A percentile compares a stretch with the other conserved stretches of the same genome.
These are phyloP conservation scores for Penicillium macrosclerotiorum DNA, from an alignment of 495 filamentous ascomycete species.

Conservation along the genomic window DNA sequence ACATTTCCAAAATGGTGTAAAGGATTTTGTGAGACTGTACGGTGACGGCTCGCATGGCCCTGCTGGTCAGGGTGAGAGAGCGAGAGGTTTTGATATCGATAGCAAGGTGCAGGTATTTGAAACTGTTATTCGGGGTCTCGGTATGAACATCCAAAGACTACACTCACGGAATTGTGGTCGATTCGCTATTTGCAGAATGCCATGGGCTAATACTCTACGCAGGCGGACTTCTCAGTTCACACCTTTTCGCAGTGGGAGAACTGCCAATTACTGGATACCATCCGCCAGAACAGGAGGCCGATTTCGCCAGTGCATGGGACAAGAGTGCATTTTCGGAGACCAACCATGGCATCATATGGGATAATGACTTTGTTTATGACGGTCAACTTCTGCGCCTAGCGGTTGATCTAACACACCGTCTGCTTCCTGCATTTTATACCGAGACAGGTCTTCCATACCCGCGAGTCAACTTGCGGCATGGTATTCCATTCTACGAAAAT, in stretches of 20 bases:
- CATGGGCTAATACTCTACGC: constrained; percentile 5
- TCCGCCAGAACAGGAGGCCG: constrained; percentile 38
- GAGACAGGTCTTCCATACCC: constrained; percentile 92
- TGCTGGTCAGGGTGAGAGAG: constrained; percentile 66
- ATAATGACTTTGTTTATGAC: constrained; percentile 77
- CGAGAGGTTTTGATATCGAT: constrained; percentile 90
- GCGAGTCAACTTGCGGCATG: constrained; percentile 87
- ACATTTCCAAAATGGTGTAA: constrained; percentile 80
- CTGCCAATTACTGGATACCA: constrained; percentile 78
- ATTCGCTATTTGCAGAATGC: background rate
- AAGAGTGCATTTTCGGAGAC: constrained; percentile 29
- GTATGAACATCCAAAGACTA: constrained; percentile 19
- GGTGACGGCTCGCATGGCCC: constrained; percentile 75
- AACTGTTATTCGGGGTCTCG: constrained; percentile 90
- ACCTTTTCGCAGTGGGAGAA: constrained; percentile 88
- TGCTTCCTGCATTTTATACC: constrained; percentile 88
- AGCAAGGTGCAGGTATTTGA: constrained; percentile 99
- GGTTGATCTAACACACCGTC: constrained; percentile 73
- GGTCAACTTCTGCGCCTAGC: constrained; percentile 86
- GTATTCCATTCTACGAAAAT: constrained; percentile 85
- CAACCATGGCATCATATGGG: constrained; percentile 64
- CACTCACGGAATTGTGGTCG: background rate
- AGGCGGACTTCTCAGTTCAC: constrained; percentile 84
- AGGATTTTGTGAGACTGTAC: constrained; percentile 77
- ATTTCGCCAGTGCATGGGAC: constrained; percentile 42